Evolutionary conservation across 2,329 filamentous ascomycete species (phyloP).

Genomic region (Endoconidiophora polonica): DNA sequence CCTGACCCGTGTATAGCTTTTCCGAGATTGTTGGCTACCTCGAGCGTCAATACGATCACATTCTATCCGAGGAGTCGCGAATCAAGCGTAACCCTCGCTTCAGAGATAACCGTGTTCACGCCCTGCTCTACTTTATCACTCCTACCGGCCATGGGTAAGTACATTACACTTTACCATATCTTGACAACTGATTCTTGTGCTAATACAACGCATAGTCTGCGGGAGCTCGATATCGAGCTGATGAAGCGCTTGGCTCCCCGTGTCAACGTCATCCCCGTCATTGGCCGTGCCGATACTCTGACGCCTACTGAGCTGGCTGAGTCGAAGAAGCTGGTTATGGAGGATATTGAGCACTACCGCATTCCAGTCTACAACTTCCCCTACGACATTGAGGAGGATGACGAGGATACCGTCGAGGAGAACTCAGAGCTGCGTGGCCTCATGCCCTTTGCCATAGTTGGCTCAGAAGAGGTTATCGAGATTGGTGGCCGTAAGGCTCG

Average conservation of each 20-base stretch:
- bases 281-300: slow-evolving; percentile 94
- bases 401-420: slow-evolving; percentile 98
- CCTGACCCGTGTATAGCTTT: slow-evolving; percentile 42
- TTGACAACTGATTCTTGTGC: background rate
- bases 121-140: slow-evolving; percentile 97
- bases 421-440: slow-evolving; percentile 92
- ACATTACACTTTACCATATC: background rate
- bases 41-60: slow-evolving; percentile 98
- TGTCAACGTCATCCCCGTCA: slow-evolving; percentile 97
- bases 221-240: slow-evolving; percentile 96
- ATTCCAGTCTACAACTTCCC: slow-evolving; percentile 99
- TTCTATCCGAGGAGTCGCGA: slow-evolving; percentile 95
- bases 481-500: slow-evolving; percentile 84
- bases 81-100: slow-evolving; percentile 99
- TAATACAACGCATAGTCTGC: slow-evolving; percentile 43
- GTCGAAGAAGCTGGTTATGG: slow-evolving; percentile 99
- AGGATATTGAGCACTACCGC: slow-evolving; percentile 99
- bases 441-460: slow-evolving; percentile 98
- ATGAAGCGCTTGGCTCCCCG: slow-evolving; percentile 98
- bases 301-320: slow-evolving; percentile 93
- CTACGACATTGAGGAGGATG: slow-evolving; percentile 98
- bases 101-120: slow-evolving; percentile 97
- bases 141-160: slow-evolving; percentile 83
- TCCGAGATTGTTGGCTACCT: slow-evolving; percentile 96
- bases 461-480: slow-evolving; percentile 88